phyloP scores from a whole-genome alignment of 2,329 filamentous ascomycete species.

The Aspergillus sp. region DNA sequence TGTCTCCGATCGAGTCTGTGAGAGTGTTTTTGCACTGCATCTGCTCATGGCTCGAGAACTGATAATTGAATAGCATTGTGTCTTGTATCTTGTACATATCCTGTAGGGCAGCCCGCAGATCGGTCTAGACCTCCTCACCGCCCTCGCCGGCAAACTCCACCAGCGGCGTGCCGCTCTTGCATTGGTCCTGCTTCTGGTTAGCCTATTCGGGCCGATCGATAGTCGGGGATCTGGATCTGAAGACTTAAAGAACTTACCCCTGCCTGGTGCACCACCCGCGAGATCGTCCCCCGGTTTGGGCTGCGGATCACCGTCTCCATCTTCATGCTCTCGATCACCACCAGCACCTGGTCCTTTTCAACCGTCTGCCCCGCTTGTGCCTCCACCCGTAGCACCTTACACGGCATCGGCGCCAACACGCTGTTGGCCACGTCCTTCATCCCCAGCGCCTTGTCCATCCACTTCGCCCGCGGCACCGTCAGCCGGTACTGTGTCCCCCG shows the following conservation, averaged over 20 bases:
- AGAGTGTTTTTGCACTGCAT: too few relatives aligned
- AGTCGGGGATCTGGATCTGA: too few relatives aligned
- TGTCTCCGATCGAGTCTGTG: too few relatives aligned
- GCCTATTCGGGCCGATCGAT: slow-evolving; percentile 6
- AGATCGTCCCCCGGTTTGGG: slow-evolving; percentile 61
- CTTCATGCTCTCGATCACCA: slow-evolving; percentile 89
- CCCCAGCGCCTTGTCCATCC: slow-evolving; percentile 81
- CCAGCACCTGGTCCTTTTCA: slow-evolving; percentile 73
- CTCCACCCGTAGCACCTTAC: slow-evolving; percentile 86
- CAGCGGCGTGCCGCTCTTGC: slow-evolving; percentile 64
- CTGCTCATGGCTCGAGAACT: too few relatives aligned
- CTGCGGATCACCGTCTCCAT: slow-evolving; percentile 80
- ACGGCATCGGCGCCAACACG: slow-evolving; percentile 91
- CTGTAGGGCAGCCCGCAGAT: too few relatives aligned
- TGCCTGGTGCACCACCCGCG: slow-evolving; percentile 63
- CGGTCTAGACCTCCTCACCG: slow-evolving; percentile 5
- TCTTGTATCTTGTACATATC: too few relatives aligned
- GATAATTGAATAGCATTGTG: too few relatives aligned
- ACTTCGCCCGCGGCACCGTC: slow-evolving; percentile 53
- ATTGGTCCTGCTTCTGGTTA: slow-evolving; percentile 52
- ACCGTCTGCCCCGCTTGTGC: slow-evolving; percentile 74
- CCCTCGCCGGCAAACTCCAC: slow-evolving; percentile 58
- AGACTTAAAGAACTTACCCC: slow-evolving; percentile 63
- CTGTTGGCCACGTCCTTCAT: slow-evolving; percentile 71
- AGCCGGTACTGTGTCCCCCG: slow-evolving; percentile 51